Evolutionary conservation across 345 rosid species (phyloP), one percentile per base, ranked within the genome.

Genomic region (Citrus sinensis): DNA sequence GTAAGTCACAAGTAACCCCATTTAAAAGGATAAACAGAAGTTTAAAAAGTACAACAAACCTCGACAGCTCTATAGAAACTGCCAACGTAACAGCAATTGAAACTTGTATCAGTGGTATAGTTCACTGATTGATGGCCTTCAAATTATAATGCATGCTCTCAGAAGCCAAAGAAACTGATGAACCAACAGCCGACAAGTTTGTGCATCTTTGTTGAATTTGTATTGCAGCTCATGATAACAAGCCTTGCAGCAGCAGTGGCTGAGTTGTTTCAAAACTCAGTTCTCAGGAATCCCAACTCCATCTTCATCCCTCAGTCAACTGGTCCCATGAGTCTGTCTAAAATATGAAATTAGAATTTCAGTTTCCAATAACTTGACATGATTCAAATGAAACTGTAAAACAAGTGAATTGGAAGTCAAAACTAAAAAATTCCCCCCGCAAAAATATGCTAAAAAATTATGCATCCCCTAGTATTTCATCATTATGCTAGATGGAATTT

Each of bases 171-270:
- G 13, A 20, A 69, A 56, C 73, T 58, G 69, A 56, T 29, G 25
- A 68, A 40, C 64, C 74, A 60, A 46, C 71, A 51, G 72, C 67
- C 51, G 35, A 56, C 68, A 25, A 27, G 35, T 22, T 37, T 17
- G 68, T 17, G 32, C 24, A 27, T 67, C 75, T 56, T 66, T 72
- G 9, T 58, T 25, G 25, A 39, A 66, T 30, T 68, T 37, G 32
- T 19, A 39, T 40, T n/a, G 60, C 78, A 77, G 74, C 80, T 56
- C 76, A 9, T n/a, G 58, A 16, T 79, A 70, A 69, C 62, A 79
- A 67, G 70, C 46, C 51, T 10, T 2, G 84, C 73, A 78, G 78
- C 76, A 78, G 74, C 75, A 20, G 32, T 37, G 30, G 69, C 74
- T 39, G 67, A 71, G 73, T 72, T 79, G 75, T 59, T 1, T 17